Evolutionary conservation across 352 stramenopile genomes (phyloP), one percentile per base, ranked within the genome.

Genomic region (Saprolegnia diclina): DNA sequence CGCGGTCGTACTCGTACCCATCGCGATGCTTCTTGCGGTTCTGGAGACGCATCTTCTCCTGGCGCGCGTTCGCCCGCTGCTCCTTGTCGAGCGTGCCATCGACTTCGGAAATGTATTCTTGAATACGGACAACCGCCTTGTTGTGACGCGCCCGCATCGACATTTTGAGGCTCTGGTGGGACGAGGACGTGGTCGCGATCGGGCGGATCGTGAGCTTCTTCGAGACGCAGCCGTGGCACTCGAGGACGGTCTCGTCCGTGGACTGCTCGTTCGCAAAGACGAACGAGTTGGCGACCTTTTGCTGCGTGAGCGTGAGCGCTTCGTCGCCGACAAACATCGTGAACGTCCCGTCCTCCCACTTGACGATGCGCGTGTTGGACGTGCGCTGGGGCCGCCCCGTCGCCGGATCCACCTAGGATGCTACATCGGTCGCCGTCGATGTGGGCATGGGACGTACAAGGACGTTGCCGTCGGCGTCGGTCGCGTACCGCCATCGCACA

Each of bases 111-210:
- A 94, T 90, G 72, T 94, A 92, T 46, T 90, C 71, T 75, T 94
- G 91, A 56, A 93, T 79, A 67, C 88, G 88, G 71, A 92, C 83
- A 50, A 92, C 80, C 37, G 81, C 87, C 77, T 94, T 94, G 78
- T 93, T 94, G 76, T 94, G 87, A 64, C 92, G 91, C 45, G 87
- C 87, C 11, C 87, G 85, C 85, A 94, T 92, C 46, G 87, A 93
- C 87, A 94, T 92, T 61, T 82, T 94, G 18, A 94, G 76, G 65
- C 83, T 92, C 73, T 90, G 89, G 77, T 94, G 87, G 29, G 87
- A 92, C 74, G 90, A 91, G 65, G 82, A 91, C 32, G 78, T 76
- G 14, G 81, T 92, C 3, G 87, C 91, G 76, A 90, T 92, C 10
- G 87, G 87, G n/a, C 85, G 85, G 65, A 94, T 93, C 73, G 82